Base-by-base conservation (phyloP, 2,329 filamentous ascomycete species). In the Talaromyces rugulosus region DNA sequence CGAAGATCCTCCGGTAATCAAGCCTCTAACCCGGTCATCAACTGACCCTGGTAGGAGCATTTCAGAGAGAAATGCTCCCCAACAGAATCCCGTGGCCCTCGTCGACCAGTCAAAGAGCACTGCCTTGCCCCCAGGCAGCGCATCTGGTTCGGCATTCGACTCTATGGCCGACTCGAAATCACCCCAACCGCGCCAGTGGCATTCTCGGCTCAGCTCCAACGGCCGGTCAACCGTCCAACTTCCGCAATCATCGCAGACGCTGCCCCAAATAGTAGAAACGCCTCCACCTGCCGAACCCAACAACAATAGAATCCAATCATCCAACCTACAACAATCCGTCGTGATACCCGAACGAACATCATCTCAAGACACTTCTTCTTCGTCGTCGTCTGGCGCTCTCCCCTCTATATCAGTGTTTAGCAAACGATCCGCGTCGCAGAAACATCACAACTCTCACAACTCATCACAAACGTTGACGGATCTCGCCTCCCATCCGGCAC, bases 221-320 rank as follows among this genome's bases (percentile, higher is more conserved):
- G 85, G 83, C 5, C 79, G 82, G 31, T 84, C 83, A 7, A 85
- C 81, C n/a, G 75, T 81, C 55, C 77, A 80, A 34, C 72, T 81
- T 59, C 80, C 83, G 36, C 77, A 81, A 12, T 80, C 82, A 58
- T 71, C 76, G 63, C 74, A 77, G 64, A 70, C 72, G 27, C 77
- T 86, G 14, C 85, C 84, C 11, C 79, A 85, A 57, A 85, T 86
- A 62, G 73, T 86, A 60, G 90, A 93, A 72, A 89, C 89, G 1
- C 85, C 86, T 14, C 78, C 84, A 1, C 70, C 77, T 5, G 30
- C 54, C 4, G 62, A 63, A 27, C 16, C 56, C 2, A 27, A 50
- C 30, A 59, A 55, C 30, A 59, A 34, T 51, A 53, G n/a, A 23
- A 23, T 23, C 23, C 8, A 18, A 50, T 12, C 44, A 23, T 33